Percentiles rank a stretch among this genome's conserved stretches.
These are phyloP conservation scores for Pichia pseudocactophila DNA, from an alignment of 805 yeast genomes.

Conservation along the genomic window DNA sequence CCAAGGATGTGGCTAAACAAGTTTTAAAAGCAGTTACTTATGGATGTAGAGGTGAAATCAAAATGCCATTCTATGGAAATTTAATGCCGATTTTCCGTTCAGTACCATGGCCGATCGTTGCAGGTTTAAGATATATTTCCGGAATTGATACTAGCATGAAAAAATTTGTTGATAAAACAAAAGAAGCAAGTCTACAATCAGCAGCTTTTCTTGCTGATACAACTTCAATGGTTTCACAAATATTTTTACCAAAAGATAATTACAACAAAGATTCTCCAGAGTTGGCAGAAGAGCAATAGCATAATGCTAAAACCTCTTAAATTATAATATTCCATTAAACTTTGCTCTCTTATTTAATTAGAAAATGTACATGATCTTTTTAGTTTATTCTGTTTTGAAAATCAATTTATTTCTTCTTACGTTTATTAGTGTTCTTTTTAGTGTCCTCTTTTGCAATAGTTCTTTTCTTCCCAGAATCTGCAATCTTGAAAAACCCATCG, in stretches of 20 bases:
- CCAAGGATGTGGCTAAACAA: constrained; percentile 50
- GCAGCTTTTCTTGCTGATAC: constrained; percentile 1
- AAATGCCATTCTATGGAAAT: constrained; percentile 68
- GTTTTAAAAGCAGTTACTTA: constrained; percentile 47
- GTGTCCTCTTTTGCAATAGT: constrained; percentile 21
- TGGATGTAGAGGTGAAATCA: constrained; percentile 63
- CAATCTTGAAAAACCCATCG: constrained; percentile 82
- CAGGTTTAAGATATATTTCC: constrained; percentile 44
- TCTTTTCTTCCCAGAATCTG: constrained; percentile 35
- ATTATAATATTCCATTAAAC: too few relatives aligned
- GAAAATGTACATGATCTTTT: too few relatives aligned
- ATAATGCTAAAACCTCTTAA: too few relatives aligned
- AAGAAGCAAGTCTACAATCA: constrained; percentile 1
- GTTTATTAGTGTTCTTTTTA: constrained; percentile 17
- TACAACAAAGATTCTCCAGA: not conserved
- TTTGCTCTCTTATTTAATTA: too few relatives aligned
- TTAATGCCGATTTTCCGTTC: constrained; percentile 64
- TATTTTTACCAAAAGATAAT: not conserved
- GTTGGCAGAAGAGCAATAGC: not conserved
- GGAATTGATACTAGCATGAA: constrained; percentile 54
- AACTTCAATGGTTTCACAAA: constrained; percentile 4
- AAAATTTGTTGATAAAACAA: constrained; percentile 20
- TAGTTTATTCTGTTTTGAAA: not conserved
- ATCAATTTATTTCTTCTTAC: constrained; percentile 1
- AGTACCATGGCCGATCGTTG: constrained; percentile 62